phyloP scores from a whole-genome alignment of 441 rosid genomes.

The Raphanus hybrid region DNA sequence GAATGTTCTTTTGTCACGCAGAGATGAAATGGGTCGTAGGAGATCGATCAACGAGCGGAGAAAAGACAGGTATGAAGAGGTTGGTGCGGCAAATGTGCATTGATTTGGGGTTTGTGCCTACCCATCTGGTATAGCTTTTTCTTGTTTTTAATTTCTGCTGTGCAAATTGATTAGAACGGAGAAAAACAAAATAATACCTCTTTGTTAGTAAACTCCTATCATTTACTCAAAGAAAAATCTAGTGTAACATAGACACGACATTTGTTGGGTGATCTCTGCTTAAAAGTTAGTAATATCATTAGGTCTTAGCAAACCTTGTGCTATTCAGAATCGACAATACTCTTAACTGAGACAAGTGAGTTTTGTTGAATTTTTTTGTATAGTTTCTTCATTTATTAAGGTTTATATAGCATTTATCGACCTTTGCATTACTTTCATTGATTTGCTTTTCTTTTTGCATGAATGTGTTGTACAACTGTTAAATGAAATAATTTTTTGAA shows the following conservation, averaged over 20 bases:
- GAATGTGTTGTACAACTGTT: constrained; percentile 37
- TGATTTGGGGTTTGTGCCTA: background rate
- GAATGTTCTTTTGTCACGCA: background rate
- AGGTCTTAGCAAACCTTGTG: background rate
- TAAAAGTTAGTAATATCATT: background rate
- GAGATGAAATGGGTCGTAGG: constrained; percentile 9
- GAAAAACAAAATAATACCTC: constrained; percentile 25
- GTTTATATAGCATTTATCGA: background rate
- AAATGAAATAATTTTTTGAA: constrained; percentile 5
- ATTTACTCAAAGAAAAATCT: constrained; percentile 17
- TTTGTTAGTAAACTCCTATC: constrained; percentile 23
- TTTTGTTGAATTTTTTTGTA: background rate
- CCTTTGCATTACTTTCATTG: background rate
- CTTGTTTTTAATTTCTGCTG: background rate
- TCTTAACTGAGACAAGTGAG: no score
- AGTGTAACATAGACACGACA: constrained; percentile 21
- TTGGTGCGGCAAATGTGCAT: constrained; percentile 5
- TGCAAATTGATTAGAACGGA: background rate
- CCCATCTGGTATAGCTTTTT: background rate
- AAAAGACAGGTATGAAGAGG: background rate
- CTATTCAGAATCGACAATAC: background rate
- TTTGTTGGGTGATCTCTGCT: constrained; percentile 4
- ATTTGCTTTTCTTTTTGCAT: constrained; percentile 25
- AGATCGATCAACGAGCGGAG: constrained; percentile 11
- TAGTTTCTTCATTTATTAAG: background rate